Conservation (phyloP, 1,284 basidiomycete species). For the Sphaerobolus stellatus region DNA sequence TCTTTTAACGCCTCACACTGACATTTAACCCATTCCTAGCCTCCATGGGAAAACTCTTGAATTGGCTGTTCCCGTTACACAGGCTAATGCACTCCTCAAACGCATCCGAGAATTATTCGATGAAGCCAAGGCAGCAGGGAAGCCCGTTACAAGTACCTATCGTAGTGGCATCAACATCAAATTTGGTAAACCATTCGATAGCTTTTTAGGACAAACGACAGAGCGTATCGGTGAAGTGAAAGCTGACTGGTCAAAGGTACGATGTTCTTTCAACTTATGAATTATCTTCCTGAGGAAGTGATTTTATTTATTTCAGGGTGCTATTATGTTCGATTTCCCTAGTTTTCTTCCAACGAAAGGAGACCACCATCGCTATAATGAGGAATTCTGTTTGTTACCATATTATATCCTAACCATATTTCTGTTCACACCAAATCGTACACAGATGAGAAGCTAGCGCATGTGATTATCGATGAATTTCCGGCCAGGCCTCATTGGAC, state of each 20-base stretch:
- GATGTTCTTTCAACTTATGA: neutral
- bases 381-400: conserved; percentile 6
- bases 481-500: conserved; percentile 15
- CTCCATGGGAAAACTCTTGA: conserved; percentile 13
- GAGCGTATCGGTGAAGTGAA: conserved; percentile 5
- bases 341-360: conserved; percentile 1
- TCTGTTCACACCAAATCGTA: neutral
- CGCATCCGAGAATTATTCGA: conserved; percentile 43
- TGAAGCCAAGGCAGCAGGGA: conserved; percentile 59
- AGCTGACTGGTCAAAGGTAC: conserved; percentile 14
- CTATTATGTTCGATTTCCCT: conserved; percentile 11
- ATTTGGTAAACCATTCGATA: conserved; percentile 14
- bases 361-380: conserved; percentile 4
- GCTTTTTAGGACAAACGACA: conserved; percentile 13
- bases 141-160: conserved; percentile 49
- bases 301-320: neutral
- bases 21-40: neutral
- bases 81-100: conserved; percentile 11
- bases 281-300: neutral
- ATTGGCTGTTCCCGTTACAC: conserved; percentile 11
- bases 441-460: conserved; percentile 11
- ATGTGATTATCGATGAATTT: conserved; percentile 8
- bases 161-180: conserved; percentile 16
- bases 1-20: neutral
- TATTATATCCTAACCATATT: neutral